A percentile compares a stretch with the other conserved stretches of the same genome.
Conservation (phyloP, 2,329 filamentous ascomycete species). For the Cytospora piceicola region DNA sequence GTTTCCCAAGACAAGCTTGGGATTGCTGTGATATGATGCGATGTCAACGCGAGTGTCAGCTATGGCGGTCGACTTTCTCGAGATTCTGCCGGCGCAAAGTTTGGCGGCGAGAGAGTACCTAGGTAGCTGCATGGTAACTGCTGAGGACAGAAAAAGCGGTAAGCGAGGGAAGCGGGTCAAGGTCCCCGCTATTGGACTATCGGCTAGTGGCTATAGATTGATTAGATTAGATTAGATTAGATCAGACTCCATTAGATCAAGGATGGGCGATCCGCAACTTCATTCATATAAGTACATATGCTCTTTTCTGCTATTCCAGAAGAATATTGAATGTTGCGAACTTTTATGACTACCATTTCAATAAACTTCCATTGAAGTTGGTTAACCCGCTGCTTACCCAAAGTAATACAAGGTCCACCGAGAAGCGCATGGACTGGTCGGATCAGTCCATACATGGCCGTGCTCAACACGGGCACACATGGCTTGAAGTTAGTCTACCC, state of each 20-base stretch:
- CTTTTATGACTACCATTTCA: too few relatives aligned
- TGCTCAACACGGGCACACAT: too few relatives aligned
- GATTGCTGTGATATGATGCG: neutral
- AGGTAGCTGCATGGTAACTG: neutral
- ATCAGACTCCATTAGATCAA: neutral
- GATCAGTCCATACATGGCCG: too few relatives aligned
- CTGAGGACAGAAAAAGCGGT: constrained; percentile 23
- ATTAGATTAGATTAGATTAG: constrained; percentile 12
- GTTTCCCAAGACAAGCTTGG: constrained; percentile 22
- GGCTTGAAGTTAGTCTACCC: too few relatives aligned
- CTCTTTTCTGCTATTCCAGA: neutral
- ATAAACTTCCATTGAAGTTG: too few relatives aligned
- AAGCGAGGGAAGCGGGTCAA: neutral
- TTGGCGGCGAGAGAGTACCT: constrained; percentile 22
- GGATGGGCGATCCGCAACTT: too few relatives aligned
- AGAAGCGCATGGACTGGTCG: too few relatives aligned
- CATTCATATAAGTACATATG: neutral
- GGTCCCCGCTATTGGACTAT: neutral
- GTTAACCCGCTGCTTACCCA: too few relatives aligned
- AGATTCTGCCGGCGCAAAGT: constrained; percentile 25
- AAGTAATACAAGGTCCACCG: too few relatives aligned
- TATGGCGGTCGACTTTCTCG: constrained; percentile 20
- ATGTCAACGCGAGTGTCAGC: neutral
- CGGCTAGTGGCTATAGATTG: neutral
- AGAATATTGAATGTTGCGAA: too few relatives aligned